Base-by-base conservation (phyloP, 352 stramenopile genomes). In the Porosira glacialis region DNA sequence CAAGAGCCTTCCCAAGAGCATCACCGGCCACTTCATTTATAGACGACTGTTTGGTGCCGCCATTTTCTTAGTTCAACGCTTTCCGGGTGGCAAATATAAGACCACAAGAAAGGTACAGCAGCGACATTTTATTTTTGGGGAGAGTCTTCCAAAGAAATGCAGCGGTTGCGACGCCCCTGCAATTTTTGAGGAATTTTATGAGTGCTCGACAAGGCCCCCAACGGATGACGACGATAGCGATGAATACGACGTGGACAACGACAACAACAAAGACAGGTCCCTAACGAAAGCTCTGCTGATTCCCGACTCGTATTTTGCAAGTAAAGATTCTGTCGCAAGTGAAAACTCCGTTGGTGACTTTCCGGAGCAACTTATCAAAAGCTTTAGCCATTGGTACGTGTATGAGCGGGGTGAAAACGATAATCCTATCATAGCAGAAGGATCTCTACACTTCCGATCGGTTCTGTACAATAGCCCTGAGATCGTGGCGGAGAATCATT, bases 371-470 rank as follows among this genome's bases (percentile, higher is more conserved):
- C 52, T 62, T 1, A 62, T 62, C 53, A n/a, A 48, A 27, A 22
- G 52, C 19, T 49, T 52, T n/a, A 62, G 53, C 24, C 53, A 62
- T 50, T 62, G 53, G 53, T 39, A 52, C 36, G 22, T 39, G 19
- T 24, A 13, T 62, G 53, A 35, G 7, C 49, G 31, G 8, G 44
- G 21, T 10, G 52, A 36, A 39, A 19, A 52, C 15, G 35, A 38
- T 49, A 52, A 52, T 51, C 53, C n/a, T n/a, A n/a, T n/a, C n/a
- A n/a, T n/a, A n/a, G n/a, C n/a, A n/a, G n/a, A n/a, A n/a, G n/a
- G n/a, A n/a, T n/a, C n/a, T n/a, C n/a, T n/a, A n/a, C n/a, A n/a
- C n/a, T n/a, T n/a, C n/a, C n/a, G n/a, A n/a, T n/a, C n/a, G n/a
- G n/a, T n/a, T n/a, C n/a, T n/a, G n/a, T n/a, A n/a, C n/a, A n/a